Base-by-base conservation (phyloP, 1,284 basidiomycete species). In the Hymenochaete sp. region DNA sequence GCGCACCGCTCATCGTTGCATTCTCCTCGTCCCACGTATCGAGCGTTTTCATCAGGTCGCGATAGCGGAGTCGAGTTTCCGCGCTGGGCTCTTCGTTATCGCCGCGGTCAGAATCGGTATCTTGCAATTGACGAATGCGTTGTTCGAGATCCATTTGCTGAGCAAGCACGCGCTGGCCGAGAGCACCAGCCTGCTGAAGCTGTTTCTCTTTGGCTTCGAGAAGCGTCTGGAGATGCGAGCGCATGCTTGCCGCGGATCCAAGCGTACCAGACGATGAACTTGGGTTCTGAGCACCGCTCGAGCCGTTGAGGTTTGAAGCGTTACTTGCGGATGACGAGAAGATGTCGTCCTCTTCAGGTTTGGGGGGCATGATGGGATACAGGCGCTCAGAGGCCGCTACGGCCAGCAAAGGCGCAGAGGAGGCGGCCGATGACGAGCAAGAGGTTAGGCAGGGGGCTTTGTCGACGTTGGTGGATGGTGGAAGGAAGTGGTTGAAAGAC, bases 101-200 rank as follows among this genome's bases (percentile, higher is more conserved):
- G 25, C 59, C 60, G 50, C 66, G 73, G 46, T 77, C 75, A 21
- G 65, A 67, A 42, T 78, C 77, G 26, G 75, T 59, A 38, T 82
- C 82, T 57, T 88, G 80, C 45, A 96, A 72, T 54, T 83, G 82
- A 40, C 76, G 71, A 51, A 96, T 88, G 38, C 88, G 76, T 55
- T 85, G 79, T 64, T 93, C 88, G 51, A 96, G 77, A 61, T 95
- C 89, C 65, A 86, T 81, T 63, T 90, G 90, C 68, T 96, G 93
- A 21, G 79, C 77, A 51, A 95, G 79, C 55, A 97, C 79, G 62
- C 86, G 83, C 65, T 93, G 88, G 42, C 93, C 92, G 60, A 96
- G 80, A 47, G 81, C 82, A 33, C 86, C 91, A 5, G 90, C 88
- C 53, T 90, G 84, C 53, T 90, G 82, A 35, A 95, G 80, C 62